Base-by-base conservation (phyloP, 2,329 filamentous ascomycete genomes). In the Paracamarosporium sp. region DNA sequence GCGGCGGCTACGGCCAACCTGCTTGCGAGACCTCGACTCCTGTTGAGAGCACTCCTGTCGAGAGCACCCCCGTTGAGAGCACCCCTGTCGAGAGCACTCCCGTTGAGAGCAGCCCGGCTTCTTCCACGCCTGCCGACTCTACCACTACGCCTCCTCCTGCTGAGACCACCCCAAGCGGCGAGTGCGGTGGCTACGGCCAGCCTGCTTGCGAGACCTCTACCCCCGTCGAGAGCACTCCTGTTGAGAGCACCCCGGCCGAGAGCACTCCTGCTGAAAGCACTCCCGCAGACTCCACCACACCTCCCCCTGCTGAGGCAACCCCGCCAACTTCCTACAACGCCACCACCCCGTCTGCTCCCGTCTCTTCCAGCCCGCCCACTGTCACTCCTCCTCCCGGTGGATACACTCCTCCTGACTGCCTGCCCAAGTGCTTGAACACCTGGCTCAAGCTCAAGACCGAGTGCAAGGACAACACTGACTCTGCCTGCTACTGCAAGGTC, bases 361-460 rank as follows among this genome's bases (percentile, higher is more conserved):
- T 27, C 56, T 64, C 68, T 15, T 66, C 56, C 45, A 50, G 60
- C 35, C 52, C 56, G 2, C 63, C 72, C 9, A 64, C 57, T 52
- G 66, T 67, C 40, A 56, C 67, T 31, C 64, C 68, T 33, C 59
- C 66, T 30, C 51, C 36, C 41, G 53, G 46, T 24, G 63, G 57
- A 43, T 61, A 61, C 58, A 65, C 66, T 52, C 65, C 87, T 79
- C 92, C 93, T 56, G 79, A 82, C 25, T 85, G 93, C 46, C 89
- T 97, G 48, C 93, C 94, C 62, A 87, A 87, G 73, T 98, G 94
- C 83, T 82, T 98, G 80, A 95, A 94, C 86, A 96, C 93, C 70
- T 97, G 92, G 91, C 80, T 96, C 40, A 62, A 71, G 71, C 85
- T 86, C 75, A 79, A 83, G 60, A 85, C 90, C 50, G 81, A 85